These are phyloP conservation scores for Bremia lactucae DNA, from an alignment of 352 stramenopile genomes.

Conservation along the genomic window DNA sequence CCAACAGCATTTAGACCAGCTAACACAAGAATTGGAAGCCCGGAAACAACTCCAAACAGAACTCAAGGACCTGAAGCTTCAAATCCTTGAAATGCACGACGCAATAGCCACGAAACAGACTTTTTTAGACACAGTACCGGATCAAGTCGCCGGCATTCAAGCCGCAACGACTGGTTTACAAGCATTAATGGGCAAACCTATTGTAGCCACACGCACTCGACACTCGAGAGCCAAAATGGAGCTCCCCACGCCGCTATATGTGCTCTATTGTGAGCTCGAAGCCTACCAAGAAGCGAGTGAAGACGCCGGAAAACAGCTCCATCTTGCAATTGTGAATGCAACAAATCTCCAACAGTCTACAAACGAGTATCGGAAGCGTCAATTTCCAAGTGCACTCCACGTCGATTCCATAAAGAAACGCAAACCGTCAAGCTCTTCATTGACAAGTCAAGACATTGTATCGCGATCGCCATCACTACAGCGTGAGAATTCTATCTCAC, in stretches of 20 bases:
- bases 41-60: slow-evolving; percentile 50
- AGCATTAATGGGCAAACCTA: slow-evolving; percentile 39
- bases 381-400: slow-evolving; percentile 27
- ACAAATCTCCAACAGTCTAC: slow-evolving; percentile 10
- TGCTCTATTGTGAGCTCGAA: slow-evolving; percentile 63
- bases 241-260: slow-evolving; percentile 49
- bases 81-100: slow-evolving; percentile 49
- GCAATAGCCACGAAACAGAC: slow-evolving; percentile 44
- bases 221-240: slow-evolving; percentile 35
- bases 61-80: slow-evolving; percentile 46
- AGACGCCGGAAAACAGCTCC: slow-evolving; percentile 34
- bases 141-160: slow-evolving; percentile 44
- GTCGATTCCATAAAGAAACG: too few species aligned
- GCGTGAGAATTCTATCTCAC: slow-evolving; percentile 7
- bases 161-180: slow-evolving; percentile 49
- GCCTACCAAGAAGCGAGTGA: slow-evolving; percentile 47
- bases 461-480: slow-evolving; percentile 45
- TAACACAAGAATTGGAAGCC: slow-evolving; percentile 50
- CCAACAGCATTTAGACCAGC: slow-evolving; percentile 48
- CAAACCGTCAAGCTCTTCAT: slow-evolving; percentile 24
- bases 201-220: slow-evolving; percentile 27
- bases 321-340: slow-evolving; percentile 42
- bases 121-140: slow-evolving; percentile 44
- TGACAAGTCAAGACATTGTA: too few species aligned
- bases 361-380: slow-evolving; percentile 22